These are phyloP conservation scores for Venturia asperata DNA, from an alignment of 2,329 filamentous ascomycete genomes.

Conservation along the genomic window DNA sequence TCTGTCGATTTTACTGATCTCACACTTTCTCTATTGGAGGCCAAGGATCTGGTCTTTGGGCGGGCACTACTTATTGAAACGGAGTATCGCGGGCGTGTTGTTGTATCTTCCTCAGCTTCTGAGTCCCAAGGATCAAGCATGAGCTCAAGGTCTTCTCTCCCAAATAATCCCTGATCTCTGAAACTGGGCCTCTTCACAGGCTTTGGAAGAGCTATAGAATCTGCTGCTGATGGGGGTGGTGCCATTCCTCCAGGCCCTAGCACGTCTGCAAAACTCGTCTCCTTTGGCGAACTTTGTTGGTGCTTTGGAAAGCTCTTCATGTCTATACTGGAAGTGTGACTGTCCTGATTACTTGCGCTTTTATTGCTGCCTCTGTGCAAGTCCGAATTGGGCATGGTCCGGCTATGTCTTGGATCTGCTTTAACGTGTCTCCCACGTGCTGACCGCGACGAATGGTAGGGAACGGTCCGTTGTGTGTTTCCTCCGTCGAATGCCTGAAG, in stretches of 20 bases:
- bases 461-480: neutral
- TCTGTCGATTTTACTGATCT: neutral
- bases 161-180: constrained; percentile 19
- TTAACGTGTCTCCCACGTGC: constrained; percentile 18
- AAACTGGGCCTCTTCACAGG: constrained; percentile 17
- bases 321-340: constrained; percentile 17
- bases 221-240: neutral
- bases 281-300: neutral
- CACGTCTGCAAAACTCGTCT: neutral
- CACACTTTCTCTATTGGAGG: constrained; percentile 6
- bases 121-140: constrained; percentile 17
- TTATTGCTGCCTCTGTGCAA: constrained; percentile 12
- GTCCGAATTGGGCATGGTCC: neutral
- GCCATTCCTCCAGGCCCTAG: constrained; percentile 8
- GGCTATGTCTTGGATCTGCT: constrained; percentile 1
- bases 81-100: neutral
- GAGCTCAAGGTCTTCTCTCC: constrained; percentile 17
- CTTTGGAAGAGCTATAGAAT: neutral
- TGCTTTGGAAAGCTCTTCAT: neutral
- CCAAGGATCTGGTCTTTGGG: neutral
- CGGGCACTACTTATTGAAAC: neutral
- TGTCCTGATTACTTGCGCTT: constrained; percentile 5
- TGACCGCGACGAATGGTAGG: constrained; percentile 20
- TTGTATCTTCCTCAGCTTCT: neutral
- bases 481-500: constrained; percentile 26